Evolutionary conservation across 306 rosid species (phyloP).

Genomic region (Comarum palustre): DNA sequence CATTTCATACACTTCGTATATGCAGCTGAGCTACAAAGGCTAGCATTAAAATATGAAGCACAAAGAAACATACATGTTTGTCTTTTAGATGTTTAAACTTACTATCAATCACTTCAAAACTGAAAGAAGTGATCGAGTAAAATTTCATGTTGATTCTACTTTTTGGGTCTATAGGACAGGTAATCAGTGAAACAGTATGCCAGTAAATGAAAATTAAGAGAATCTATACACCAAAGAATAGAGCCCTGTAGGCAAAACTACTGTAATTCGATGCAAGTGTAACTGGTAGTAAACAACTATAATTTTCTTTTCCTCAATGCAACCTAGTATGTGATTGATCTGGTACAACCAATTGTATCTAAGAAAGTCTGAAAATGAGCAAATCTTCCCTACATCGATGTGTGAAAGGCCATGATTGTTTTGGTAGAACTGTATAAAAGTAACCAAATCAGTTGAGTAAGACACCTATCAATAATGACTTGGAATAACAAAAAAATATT

Average conservation of each 20-base stretch:
- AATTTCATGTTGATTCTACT: not conserved
- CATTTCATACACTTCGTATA: constrained; percentile 6
- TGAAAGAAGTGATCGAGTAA: not conserved
- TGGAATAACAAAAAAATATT: not conserved
- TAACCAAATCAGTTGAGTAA: not conserved
- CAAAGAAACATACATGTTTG: not conserved
- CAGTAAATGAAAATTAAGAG: no score
- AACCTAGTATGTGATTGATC: not conserved
- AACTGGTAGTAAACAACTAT: not conserved
- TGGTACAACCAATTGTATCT: not conserved
- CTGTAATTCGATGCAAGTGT: not conserved
- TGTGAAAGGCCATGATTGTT: not conserved
- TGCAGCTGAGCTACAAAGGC: constrained; percentile 9
- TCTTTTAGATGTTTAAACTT: constrained; percentile 7
- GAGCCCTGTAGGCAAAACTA: not conserved
- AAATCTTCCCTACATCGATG: not conserved
- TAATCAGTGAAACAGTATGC: no score
- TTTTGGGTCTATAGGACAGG: not conserved
- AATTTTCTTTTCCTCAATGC: not conserved
- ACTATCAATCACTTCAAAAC: not conserved
- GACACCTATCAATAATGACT: not conserved
- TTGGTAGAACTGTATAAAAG: not conserved
- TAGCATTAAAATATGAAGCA: not conserved
- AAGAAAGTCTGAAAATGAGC: not conserved
- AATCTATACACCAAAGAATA: not conserved